Evolutionary conservation across 352 stramenopile genomes (phyloP).

Genomic region (Phytophthora uliginosa): DNA sequence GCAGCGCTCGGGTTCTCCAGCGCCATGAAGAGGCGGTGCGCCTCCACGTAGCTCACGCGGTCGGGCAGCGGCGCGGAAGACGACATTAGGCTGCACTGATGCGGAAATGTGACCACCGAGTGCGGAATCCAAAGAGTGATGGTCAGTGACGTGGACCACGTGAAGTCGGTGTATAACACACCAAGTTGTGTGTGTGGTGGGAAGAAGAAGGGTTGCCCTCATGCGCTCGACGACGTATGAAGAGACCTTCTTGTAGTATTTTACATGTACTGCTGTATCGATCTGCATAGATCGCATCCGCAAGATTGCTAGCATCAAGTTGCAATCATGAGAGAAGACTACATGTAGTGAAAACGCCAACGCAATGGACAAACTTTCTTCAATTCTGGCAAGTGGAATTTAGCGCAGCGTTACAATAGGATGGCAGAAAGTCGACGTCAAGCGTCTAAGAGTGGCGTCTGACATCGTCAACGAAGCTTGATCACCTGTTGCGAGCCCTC

Average conservation of each 20-base stretch:
- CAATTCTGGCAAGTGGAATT: not conserved
- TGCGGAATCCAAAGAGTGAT: not conserved
- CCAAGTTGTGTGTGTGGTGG: not conserved
- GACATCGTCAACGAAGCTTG: not conserved
- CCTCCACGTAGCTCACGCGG: conserved; percentile 43
- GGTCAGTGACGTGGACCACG: not conserved
- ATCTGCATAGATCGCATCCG: not conserved
- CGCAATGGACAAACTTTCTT: conserved; percentile 3
- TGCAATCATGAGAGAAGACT: not conserved
- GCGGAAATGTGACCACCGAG: not conserved
- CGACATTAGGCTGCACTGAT: not conserved
- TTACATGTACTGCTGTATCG: not conserved
- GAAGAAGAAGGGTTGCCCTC: not conserved
- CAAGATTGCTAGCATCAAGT: too few species aligned
- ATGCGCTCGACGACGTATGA: not conserved
- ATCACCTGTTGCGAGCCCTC: not conserved
- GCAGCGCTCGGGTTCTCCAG: conserved; percentile 23
- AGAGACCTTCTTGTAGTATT: not conserved
- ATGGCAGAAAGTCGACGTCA: not conserved
- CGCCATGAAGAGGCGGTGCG: conserved; percentile 34
- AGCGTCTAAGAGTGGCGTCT: not conserved
- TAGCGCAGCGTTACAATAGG: not conserved
- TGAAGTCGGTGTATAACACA: not conserved
- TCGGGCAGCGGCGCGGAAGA: conserved; percentile 16
- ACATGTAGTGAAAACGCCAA: not conserved